Evolutionary conservation across 805 yeast species (phyloP), one percentile per base, ranked within the genome.

Genomic region (Metschnikowia orientalis): DNA sequence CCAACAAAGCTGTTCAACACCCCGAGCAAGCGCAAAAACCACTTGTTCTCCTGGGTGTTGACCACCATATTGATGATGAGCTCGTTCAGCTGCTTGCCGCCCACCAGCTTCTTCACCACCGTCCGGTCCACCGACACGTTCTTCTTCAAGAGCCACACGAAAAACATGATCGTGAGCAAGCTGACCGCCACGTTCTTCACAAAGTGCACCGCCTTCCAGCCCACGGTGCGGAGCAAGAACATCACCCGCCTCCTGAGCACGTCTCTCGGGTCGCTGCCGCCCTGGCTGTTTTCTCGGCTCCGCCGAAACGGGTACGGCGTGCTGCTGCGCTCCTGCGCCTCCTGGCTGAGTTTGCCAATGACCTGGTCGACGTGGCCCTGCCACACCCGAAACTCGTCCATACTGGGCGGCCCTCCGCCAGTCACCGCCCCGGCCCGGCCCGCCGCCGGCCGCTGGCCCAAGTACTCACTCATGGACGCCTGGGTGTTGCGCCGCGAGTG

Each of bases 281-380:
- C 29, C 19, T 37, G 44, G 13, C 27, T 18, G 8, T 36, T 42
- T 15, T 28, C 17, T 6, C 40, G 42, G 20, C 27, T 21, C 27
- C 35, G 26, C 16, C 44, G 37, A 20, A 18, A 27, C 8, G 40
- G 28, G 16, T 42, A 34, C 7, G 26, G 26, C 16, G 20, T 12
- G 4, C 11, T 21, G 23, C 12, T 29, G 16, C 20, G 11, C 5
- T 22, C 32, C 8, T 12, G 16, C 13, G 12, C 23, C 39, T 74
- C 79, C 32, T 60, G 53, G 11, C 70, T 59, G 24, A 75, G 61
- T 46, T 66, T 63, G 38, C 59, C 62, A 33, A 75, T 55, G 6
- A 75, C 58, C 29, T 61, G 44, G 40, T 73, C 74, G 29, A 74
- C 69, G 35, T 73, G 79, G 19, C 61, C 63, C 47, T 73, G 79